These are phyloP conservation scores for Solanum chiquidenum DNA, from an alignment of 257 asterid species.

Conservation along the genomic window DNA sequence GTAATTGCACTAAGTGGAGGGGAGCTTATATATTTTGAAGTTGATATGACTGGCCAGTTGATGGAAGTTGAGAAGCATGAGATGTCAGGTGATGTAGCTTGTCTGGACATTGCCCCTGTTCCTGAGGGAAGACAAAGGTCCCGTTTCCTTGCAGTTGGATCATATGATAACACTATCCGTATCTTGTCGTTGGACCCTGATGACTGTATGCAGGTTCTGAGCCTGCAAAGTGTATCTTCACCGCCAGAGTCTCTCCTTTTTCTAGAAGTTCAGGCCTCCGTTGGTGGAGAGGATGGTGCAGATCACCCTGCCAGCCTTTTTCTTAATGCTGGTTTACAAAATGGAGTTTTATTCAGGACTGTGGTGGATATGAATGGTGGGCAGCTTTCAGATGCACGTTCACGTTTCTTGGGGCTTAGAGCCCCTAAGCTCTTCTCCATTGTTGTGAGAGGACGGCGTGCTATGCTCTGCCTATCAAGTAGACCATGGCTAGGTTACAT, in stretches of 20 bases:
- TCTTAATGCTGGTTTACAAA: conserved; percentile 84
- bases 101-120: conserved; percentile 98
- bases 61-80: conserved; percentile 99
- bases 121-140: conserved; percentile 99
- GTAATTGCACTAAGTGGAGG: conserved; percentile 98
- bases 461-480: conserved; percentile 97
- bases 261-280: conserved; percentile 97
- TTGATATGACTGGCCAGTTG: conserved; percentile 95
- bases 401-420: conserved; percentile 91
- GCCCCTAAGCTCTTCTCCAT: conserved; percentile 91
- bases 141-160: conserved; percentile 97
- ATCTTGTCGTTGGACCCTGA: conserved; percentile 92
- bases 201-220: conserved; percentile 92
- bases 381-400: conserved; percentile 96
- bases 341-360: conserved; percentile 91
- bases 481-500: conserved; percentile 99
- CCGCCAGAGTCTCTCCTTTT: conserved; percentile 96
- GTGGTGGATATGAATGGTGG: conserved; percentile 99
- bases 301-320: conserved; percentile 98
- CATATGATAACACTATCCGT: conserved; percentile 92
- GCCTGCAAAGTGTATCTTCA: conserved; percentile 93
- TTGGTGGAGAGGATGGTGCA: conserved; percentile 98
- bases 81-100: conserved; percentile 98
- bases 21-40: conserved; percentile 93
- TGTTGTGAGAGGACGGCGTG: conserved; percentile 75